Evolutionary conservation across 1,284 basidiomycete genomes (phyloP).

Genomic region (Rhodotorula sp.): DNA sequence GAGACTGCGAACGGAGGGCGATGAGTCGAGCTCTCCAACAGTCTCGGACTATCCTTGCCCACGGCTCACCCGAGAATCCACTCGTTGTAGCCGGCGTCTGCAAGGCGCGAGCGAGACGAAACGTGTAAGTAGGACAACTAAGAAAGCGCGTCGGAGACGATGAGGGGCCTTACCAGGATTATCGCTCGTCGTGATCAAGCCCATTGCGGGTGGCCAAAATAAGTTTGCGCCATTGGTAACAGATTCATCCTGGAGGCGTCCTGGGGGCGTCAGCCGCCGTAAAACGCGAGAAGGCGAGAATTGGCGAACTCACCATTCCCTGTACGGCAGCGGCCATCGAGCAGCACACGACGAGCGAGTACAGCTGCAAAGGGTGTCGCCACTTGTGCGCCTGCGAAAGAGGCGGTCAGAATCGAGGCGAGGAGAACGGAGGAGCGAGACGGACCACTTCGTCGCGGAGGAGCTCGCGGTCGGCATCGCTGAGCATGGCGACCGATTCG

Average conservation of each 20-base stretch:
- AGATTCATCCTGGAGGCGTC: constrained; percentile 39
- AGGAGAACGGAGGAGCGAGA: not conserved
- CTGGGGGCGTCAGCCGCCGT: too few relatives aligned
- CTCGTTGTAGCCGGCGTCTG: constrained; percentile 11
- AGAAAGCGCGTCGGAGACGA: too few relatives aligned
- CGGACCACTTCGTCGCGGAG: constrained; percentile 41
- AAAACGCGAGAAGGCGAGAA: constrained; percentile 34
- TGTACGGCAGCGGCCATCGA: constrained; percentile 48
- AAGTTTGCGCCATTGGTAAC: constrained; percentile 47
- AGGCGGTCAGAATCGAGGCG: not conserved
- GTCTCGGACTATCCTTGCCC: not conserved
- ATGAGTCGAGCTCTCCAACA: too few relatives aligned
- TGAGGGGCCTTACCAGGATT: not conserved
- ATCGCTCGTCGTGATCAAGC: too few relatives aligned
- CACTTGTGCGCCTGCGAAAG: constrained; percentile 39
- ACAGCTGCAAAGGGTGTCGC: constrained; percentile 50
- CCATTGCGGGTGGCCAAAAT: too few relatives aligned
- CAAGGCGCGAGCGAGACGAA: constrained; percentile 29
- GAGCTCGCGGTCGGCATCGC: constrained; percentile 44
- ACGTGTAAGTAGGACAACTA: too few relatives aligned
- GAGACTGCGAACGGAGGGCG: constrained; percentile 1
- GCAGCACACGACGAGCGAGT: constrained; percentile 44
- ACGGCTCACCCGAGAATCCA: constrained; percentile 9
- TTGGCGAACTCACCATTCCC: constrained; percentile 23
- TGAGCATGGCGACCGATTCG: constrained; percentile 42